Conservation (phyloP, 257 asterid species). For the Petunia axillaris region DNA sequence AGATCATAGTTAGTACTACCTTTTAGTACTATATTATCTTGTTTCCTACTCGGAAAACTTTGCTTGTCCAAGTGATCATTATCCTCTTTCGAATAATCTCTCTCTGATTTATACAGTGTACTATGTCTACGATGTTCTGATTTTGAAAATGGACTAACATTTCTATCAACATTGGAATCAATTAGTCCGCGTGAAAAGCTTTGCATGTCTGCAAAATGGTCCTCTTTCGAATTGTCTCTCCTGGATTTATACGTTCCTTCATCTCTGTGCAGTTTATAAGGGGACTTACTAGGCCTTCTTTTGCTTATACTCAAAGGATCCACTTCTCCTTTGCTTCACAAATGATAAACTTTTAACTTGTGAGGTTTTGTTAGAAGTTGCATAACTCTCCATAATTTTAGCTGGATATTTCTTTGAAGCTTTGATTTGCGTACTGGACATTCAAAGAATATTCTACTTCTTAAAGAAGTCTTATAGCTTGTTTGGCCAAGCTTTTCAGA, state of each 20-base stretch:
- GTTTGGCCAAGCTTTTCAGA: too few species aligned
- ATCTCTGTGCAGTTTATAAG: constrained; percentile 29
- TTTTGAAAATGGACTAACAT: constrained; percentile 37
- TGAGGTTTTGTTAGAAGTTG: neutral
- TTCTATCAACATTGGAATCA: constrained; percentile 11
- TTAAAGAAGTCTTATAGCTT: neutral
- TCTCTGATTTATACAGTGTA: neutral
- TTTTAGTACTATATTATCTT: neutral
- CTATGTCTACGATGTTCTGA: neutral
- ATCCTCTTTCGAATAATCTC: too few species aligned
- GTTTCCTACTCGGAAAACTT: too few species aligned
- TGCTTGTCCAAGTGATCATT: too few species aligned
- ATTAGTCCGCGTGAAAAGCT: too few species aligned
- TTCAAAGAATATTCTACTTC: neutral
- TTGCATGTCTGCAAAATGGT: too few species aligned
- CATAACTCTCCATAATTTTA: neutral
- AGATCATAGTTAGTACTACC: constrained; percentile 29
- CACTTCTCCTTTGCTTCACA: constrained; percentile 41
- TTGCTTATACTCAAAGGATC: constrained; percentile 31
- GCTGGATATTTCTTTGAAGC: neutral
- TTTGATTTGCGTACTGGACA: neutral
- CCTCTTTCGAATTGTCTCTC: too few species aligned
- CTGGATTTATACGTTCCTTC: neutral
- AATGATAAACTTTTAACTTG: constrained; percentile 29
- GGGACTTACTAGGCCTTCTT: constrained; percentile 46